phyloP scores from a whole-genome alignment of 805 yeast species.

The Saturnispora ahearnii region DNA sequence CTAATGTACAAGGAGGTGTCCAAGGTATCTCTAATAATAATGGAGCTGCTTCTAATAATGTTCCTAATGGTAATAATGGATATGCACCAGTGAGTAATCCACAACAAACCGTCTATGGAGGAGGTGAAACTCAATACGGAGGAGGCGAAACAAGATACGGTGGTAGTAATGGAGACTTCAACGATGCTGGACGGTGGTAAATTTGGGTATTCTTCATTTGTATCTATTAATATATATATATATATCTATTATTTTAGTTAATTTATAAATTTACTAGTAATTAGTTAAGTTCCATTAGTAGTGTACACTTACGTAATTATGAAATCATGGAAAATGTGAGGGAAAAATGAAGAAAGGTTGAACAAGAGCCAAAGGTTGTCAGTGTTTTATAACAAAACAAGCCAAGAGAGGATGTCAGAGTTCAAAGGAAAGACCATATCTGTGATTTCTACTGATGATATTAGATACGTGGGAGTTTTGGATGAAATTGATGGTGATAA shows the following conservation, averaged over 20 bases:
- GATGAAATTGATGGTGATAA: constrained; percentile 83
- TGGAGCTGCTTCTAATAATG: background rate
- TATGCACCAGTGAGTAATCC: constrained; percentile 1
- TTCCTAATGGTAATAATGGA: background rate
- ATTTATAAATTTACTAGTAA: background rate
- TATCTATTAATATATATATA: background rate
- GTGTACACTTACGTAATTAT: background rate
- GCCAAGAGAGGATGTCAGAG: constrained; percentile 56
- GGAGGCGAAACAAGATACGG: constrained; percentile 11
- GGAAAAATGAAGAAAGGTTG: no score
- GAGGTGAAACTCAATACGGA: constrained; percentile 12
- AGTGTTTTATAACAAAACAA: no score
- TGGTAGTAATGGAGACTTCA: constrained; percentile 16
- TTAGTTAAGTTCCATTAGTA: no score
- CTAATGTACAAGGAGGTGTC: constrained; percentile 31
- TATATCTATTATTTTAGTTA: background rate
- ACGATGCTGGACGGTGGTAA: constrained; percentile 28
- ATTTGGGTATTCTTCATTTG: background rate
- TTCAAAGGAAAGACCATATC: constrained; percentile 87
- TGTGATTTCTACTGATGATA: constrained; percentile 66
- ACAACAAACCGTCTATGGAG: constrained; percentile 12
- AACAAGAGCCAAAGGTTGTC: no score
- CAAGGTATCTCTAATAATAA: constrained; percentile 1
- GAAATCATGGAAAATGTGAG: no score
- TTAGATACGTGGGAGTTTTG: constrained; percentile 83